These are phyloP conservation scores for Talaromyces proteolyticus DNA, from an alignment of 495 filamentous ascomycete species.

Conservation along the genomic window DNA sequence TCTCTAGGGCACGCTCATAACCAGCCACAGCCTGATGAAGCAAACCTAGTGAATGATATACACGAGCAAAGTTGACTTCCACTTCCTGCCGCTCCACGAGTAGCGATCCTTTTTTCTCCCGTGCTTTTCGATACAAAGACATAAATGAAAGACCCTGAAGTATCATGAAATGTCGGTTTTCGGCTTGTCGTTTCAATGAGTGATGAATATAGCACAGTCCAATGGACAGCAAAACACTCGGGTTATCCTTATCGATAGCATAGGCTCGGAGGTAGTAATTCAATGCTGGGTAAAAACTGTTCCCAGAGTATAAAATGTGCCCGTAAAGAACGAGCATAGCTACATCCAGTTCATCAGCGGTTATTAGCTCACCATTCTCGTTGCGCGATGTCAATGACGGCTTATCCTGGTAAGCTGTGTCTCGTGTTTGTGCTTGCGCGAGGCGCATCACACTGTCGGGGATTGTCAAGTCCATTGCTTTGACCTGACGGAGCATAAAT, in stretches of 20 bases:
- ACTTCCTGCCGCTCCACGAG: constrained; percentile 67
- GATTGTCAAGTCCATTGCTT: constrained; percentile 71
- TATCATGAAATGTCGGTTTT: constrained; percentile 82
- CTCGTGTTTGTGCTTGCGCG: constrained; percentile 15
- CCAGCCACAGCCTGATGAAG: constrained; percentile 69
- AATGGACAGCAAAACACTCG: constrained; percentile 64
- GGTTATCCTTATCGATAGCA: constrained; percentile 69
- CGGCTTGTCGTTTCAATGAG: constrained; percentile 78
- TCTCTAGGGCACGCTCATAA: constrained; percentile 55
- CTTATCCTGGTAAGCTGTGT: constrained; percentile 36
- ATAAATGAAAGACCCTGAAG: constrained; percentile 81
- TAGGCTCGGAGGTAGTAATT: constrained; percentile 90
- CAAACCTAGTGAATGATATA: constrained; percentile 77
- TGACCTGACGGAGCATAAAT: constrained; percentile 83
- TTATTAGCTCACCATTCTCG: constrained; percentile 38
- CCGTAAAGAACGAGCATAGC: constrained; percentile 82
- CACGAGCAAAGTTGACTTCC: constrained; percentile 80
- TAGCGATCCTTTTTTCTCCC: constrained; percentile 19
- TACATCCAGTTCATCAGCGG: constrained; percentile 56
- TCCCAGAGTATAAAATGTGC: constrained; percentile 74
- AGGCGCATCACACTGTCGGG: constrained; percentile 25
- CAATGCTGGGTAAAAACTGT: constrained; percentile 73
- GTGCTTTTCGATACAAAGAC: constrained; percentile 63
- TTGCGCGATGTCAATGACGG: constrained; percentile 46
- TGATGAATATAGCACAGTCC: constrained; percentile 75